phyloP scores from a whole-genome alignment of 352 stramenopile species.

The Phytophthora tentaculata region DNA sequence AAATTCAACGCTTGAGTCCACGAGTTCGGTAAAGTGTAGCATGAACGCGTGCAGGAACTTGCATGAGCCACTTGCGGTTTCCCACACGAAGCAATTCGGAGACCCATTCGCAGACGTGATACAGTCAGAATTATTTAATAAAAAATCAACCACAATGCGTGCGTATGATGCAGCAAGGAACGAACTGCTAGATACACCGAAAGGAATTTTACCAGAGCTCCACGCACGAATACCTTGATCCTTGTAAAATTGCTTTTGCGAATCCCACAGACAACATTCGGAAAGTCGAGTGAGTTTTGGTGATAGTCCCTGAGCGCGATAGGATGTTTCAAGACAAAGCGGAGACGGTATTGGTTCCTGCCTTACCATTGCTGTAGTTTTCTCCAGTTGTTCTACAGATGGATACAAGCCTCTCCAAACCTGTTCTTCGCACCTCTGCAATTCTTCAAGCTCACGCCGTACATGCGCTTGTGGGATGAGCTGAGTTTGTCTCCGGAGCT shows the following conservation, averaged over 20 bases:
- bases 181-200: conserved; percentile 81
- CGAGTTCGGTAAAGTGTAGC: conserved; percentile 63
- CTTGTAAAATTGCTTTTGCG: conserved; percentile 84
- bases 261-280: conserved; percentile 67
- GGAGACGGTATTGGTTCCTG: conserved; percentile 4
- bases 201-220: conserved; percentile 76
- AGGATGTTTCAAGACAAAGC: conserved; percentile 5
- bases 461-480: conserved; percentile 56
- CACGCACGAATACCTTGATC: conserved; percentile 76
- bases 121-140: conserved; percentile 33
- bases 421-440: conserved; percentile 30
- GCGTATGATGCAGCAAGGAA: conserved; percentile 77
- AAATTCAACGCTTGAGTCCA: conserved; percentile 35
- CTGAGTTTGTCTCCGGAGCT: conserved; percentile 56
- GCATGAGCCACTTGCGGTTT: conserved; percentile 82
- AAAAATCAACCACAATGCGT: conserved; percentile 54
- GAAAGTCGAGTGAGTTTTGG: conserved; percentile 44
- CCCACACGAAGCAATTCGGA: conserved; percentile 85
- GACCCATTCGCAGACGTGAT: conserved; percentile 9
- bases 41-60: conserved; percentile 83
- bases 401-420: conserved; percentile 46
- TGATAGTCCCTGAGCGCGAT: neutral
- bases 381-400: neutral
- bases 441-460: conserved; percentile 37
- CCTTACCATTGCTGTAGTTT: neutral